phyloP scores from a whole-genome alignment of 257 asterid species.

The Paraleonurus japonicus region DNA sequence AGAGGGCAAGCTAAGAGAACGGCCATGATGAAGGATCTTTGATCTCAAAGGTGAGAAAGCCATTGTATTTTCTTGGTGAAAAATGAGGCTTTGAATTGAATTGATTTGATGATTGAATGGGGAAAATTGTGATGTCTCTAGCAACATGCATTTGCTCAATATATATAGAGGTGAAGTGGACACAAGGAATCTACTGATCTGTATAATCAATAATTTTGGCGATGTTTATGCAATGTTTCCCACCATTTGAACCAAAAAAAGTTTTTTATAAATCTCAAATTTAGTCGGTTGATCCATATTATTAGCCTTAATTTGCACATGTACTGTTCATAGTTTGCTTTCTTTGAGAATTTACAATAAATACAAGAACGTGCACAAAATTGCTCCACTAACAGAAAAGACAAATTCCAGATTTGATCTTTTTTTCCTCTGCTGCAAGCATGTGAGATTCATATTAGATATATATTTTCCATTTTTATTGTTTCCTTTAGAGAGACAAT shows the following conservation, averaged over 20 bases:
- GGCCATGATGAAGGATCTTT: constrained; percentile 35
- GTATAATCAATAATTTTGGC: constrained; percentile 13
- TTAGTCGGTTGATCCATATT: neutral
- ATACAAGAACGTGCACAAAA: neutral
- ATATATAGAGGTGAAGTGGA: constrained; percentile 12
- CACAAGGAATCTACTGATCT: constrained; percentile 24
- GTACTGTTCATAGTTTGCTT: constrained; percentile 3
- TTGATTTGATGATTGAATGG: neutral
- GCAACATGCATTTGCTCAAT: neutral
- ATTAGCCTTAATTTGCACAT: constrained; percentile 6
- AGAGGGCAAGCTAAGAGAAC: constrained; percentile 46
- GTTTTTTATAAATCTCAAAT: neutral
- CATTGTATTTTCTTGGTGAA: constrained; percentile 26
- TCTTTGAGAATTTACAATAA: neutral
- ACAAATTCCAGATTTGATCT: constrained; percentile 1
- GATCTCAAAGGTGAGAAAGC: constrained; percentile 46
- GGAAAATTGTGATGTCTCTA: constrained; percentile 17
- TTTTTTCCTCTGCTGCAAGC: neutral
- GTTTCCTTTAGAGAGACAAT: neutral
- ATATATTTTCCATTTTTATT: neutral
- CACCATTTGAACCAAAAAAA: neutral
- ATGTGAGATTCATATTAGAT: neutral
- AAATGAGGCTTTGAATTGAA: constrained; percentile 1
- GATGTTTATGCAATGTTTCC: constrained; percentile 27
- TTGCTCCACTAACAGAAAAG: neutral